These are phyloP conservation scores for Mycena sp. DNA, from an alignment of 1,284 basidiomycete species.

Conservation along the genomic window DNA sequence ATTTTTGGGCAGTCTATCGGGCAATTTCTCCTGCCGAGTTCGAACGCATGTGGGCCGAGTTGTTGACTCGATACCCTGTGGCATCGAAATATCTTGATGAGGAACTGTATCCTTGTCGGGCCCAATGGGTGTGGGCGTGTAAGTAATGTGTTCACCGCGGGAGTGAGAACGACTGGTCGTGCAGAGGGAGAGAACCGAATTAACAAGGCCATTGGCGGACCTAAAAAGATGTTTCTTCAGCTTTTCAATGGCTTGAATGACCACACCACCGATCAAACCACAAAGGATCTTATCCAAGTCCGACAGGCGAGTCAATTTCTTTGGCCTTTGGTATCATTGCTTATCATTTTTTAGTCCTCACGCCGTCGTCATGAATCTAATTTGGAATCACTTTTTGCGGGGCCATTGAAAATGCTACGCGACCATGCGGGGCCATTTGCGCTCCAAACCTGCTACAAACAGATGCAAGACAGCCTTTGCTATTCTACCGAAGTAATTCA, in stretches of 20 bases:
- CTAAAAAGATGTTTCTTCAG: slow-evolving; percentile 34
- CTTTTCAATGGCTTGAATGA: slow-evolving; percentile 36
- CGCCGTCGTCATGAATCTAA: slow-evolving; percentile 28
- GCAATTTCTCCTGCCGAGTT: too few species aligned
- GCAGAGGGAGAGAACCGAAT: slow-evolving; percentile 27
- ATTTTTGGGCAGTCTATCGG: too few species aligned
- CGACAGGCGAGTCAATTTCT: slow-evolving; percentile 33
- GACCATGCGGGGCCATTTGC: slow-evolving; percentile 33
- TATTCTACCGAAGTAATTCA: slow-evolving; percentile 33
- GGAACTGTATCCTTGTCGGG: slow-evolving; percentile 37
- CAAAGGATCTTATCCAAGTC: slow-evolving; percentile 29
- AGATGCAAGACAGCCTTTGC: slow-evolving; percentile 37
- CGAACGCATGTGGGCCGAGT: too few species aligned
- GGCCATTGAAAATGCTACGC: slow-evolving; percentile 24
- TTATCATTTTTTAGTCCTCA: slow-evolving; percentile 26
- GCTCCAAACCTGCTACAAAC: slow-evolving; percentile 31
- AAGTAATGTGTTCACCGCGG: slow-evolving; percentile 36
- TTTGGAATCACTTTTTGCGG: slow-evolving; percentile 36
- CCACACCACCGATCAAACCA: slow-evolving; percentile 30
- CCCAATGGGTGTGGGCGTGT: slow-evolving; percentile 44
- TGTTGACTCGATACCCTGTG: slow-evolving; percentile 32
- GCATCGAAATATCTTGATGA: slow-evolving; percentile 35
- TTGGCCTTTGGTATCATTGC: background rate
- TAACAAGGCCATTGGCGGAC: slow-evolving; percentile 5
- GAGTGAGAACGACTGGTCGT: too few species aligned